Evolutionary conservation across 768 basidiomycete species (phyloP), one percentile per base, ranked within the genome.

Genomic region (Phylloporus scabripes): DNA sequence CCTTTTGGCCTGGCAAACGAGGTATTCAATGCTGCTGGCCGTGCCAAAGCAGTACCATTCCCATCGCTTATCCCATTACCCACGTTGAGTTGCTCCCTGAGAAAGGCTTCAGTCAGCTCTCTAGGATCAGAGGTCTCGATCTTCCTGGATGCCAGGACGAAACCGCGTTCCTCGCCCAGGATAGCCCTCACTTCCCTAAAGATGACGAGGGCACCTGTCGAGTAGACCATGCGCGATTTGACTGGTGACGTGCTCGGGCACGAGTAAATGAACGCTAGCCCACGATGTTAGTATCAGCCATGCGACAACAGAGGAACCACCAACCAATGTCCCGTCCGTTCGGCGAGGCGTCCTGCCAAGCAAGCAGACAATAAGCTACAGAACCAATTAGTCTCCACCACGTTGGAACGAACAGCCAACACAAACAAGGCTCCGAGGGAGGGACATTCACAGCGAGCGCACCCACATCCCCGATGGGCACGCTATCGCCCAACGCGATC

Each of bases 171-270:
- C 12, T 68, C 74, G 44, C 68, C 68, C 52, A 80, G 72, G 2
- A 84, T 60, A 5, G 66, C 69, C 52, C 82, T 82, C 28, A 78
- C 81, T 7, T 77, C 69, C 44, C 74, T 72, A 58, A 79, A 84
- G 7, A 85, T 74, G 17, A 77, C 65, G 9, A 73, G 58, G 10
- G 79, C 79, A 8, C 81, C 83, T 2, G 85, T 83, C 0, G 92
- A 90, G 68, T 94, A 95, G 31, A 96, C 63, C 89, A 98, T 93
- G 38, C 92, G 79, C 52, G 83, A 74, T 60, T 90, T 91, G 69
- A 96, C 76, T 1, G 88, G 87, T 6, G 87, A 90, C 12, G 68
- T 60, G 3, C 83, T 77, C 0, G 94, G 94, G 64, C 94, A 98
- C 17, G 87, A 87, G 68, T 97, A 98, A 49, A 96, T 87, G 68